Evolutionary conservation across 805 yeast genomes (phyloP), one percentile per base, ranked within the genome.

Genomic region (Candida argentea): DNA sequence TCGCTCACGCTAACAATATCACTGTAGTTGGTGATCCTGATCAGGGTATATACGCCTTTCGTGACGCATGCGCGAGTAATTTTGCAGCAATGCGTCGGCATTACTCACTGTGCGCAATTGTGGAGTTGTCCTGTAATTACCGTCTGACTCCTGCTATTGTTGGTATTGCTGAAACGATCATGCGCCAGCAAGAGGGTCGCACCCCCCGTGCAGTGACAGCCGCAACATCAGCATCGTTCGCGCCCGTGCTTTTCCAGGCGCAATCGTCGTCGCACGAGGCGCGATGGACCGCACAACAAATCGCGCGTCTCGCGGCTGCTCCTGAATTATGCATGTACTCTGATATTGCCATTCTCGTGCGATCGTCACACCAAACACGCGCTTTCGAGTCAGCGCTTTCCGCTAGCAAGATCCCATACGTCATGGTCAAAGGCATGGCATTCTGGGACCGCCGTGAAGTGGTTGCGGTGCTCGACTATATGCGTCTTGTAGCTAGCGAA

Each of bases 11-110:
- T 6, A 44, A 50, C 32, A 76, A 76, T 33, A 67, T 89, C 6
- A 83, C 96, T 0, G 76, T 86, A 1, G 96, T 89, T 2, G 98
- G 98, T 1, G 98, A 89, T 46, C 95, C 95, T 0, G 95, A 91
- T 50, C 98, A 89, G 52, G 78, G 94, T 44, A 89, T 89, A 14
- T 89, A 91, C 49, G 85, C 79, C 0, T 89, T 89, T 41, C 61
- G 97, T 35, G 75, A 78, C 42, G 96, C 96, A 0, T 73, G 74
- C 20, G 62, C 78, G 1, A 55, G 61, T 11, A 86, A 82, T 42
- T 83, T 87, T 41, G 54, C 55, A 22, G 57, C 57, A 9, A 73
- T 85, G 82, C 50, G 55, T 22, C 30, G 39, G 1, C 44, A 57
- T 33, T 67, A 70, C 20, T 40, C 23, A 46, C 50, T 17, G 34